These are phyloP conservation scores for Nakazawaea ishiwadae DNA, from an alignment of 805 yeast genomes.

Conservation along the genomic window DNA sequence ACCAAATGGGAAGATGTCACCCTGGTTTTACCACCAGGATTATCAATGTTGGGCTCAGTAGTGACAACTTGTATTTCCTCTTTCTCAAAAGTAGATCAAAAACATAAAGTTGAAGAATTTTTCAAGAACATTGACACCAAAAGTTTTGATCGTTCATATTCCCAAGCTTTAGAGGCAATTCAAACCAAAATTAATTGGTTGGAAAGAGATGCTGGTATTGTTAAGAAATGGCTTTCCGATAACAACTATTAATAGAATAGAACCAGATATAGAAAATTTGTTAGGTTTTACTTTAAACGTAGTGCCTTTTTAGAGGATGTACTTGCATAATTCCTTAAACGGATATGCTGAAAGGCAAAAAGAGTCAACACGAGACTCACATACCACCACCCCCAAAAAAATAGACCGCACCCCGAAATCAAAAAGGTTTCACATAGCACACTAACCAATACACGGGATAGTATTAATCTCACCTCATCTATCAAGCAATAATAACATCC, in stretches of 20 bases:
- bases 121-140: slow-evolving; percentile 47
- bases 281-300: too few species aligned
- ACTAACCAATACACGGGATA: too few species aligned
- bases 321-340: neutral
- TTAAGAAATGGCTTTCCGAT: slow-evolving; percentile 43
- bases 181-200: slow-evolving; percentile 54
- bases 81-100: slow-evolving; percentile 25
- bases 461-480: too few species aligned
- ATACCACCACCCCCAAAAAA: neutral
- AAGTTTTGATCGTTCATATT: slow-evolving; percentile 59
- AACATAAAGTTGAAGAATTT: slow-evolving; percentile 43
- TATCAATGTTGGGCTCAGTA: slow-evolving; percentile 76
- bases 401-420: neutral
- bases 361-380: neutral
- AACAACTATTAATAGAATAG: slow-evolving; percentile 22
- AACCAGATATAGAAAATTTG: too few species aligned
- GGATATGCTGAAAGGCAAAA: neutral
- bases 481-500: too few species aligned
- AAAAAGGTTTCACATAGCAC: neutral
- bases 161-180: slow-evolving; percentile 55
- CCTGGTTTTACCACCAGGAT: slow-evolving; percentile 75
- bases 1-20: slow-evolving; percentile 66
- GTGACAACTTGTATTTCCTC: slow-evolving; percentile 49
- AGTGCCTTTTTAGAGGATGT: too few species aligned
- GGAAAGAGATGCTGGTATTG: slow-evolving; percentile 44